Percentiles rank a stretch among this genome's conserved stretches.
These are phyloP conservation scores for Capillidium rhysosporum DNA, from an alignment of 371 early-diverging fungal species.

Conservation along the genomic window DNA sequence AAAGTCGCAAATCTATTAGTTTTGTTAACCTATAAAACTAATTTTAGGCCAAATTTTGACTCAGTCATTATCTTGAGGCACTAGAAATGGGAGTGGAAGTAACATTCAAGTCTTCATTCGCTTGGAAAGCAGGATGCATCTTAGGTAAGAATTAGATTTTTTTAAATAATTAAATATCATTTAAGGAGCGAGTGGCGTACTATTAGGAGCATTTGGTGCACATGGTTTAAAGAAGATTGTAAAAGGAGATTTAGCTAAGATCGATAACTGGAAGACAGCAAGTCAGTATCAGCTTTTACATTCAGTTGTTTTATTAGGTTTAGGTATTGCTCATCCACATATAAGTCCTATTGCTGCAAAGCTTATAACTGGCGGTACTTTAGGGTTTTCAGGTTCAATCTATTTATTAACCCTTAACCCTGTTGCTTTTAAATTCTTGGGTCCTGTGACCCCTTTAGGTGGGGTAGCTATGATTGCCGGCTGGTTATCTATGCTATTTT, in stretches of 20 bases:
- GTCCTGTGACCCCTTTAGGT: slow-evolving; percentile 56
- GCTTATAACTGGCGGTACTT: slow-evolving; percentile 33
- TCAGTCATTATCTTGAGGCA: not conserved
- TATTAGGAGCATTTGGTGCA: slow-evolving; percentile 51
- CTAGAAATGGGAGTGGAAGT: not conserved
- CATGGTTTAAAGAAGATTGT: slow-evolving; percentile 48
- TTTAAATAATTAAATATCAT: not conserved
- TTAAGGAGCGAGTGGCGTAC: slow-evolving; percentile 42
- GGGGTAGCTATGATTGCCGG: slow-evolving; percentile 47
- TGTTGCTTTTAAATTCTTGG: slow-evolving; percentile 22
- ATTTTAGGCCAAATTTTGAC: not conserved
- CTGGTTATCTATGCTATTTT: slow-evolving; percentile 41
- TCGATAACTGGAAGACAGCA: slow-evolving; percentile 39
- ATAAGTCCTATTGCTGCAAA: slow-evolving; percentile 19
- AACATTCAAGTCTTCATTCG: not conserved
- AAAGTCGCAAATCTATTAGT: not conserved
- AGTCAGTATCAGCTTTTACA: slow-evolving; percentile 47
- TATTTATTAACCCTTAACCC: slow-evolving; percentile 28
- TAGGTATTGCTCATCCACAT: slow-evolving; percentile 12
- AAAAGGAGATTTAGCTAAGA: slow-evolving; percentile 28
- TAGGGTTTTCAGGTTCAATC: slow-evolving; percentile 43
- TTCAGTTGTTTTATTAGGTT: slow-evolving; percentile 30
- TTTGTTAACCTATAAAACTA: not conserved
- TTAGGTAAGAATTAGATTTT: not conserved
- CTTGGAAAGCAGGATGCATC: not conserved